Evolutionary conservation across 1,139 yeast genomes (phyloP).

Genomic region (Candida smagusa): DNA sequence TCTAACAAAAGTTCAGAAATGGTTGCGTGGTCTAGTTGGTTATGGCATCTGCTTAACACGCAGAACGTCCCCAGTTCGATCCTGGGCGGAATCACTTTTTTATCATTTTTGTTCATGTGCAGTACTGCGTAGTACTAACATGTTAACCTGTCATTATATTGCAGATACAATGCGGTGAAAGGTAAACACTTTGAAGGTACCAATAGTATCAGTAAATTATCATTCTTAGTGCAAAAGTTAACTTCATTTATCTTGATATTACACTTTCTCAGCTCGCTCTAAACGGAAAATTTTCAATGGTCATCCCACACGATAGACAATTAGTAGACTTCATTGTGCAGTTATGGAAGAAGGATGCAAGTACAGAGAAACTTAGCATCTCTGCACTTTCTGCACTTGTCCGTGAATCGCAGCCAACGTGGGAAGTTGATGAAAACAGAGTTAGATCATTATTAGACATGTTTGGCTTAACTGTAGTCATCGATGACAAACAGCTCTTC

Average conservation of each 20-base stretch:
- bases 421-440: constrained; percentile 64
- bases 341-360: constrained; percentile 68
- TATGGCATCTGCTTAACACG: constrained; percentile 99
- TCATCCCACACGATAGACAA: constrained; percentile 59
- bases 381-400: constrained; percentile 52
- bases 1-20: not conserved
- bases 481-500: constrained; percentile 31
- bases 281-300: not conserved
- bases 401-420: constrained; percentile 50
- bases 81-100: constrained; percentile 89
- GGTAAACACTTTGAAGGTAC: no score
- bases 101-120: no score
- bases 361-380: constrained; percentile 56
- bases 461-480: constrained; percentile 46
- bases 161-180: no score
- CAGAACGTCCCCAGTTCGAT: constrained; percentile 99
- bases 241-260: no score
- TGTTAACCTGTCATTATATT: no score
- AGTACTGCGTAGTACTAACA: no score
- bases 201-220: no score
- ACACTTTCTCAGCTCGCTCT: no score
- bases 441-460: constrained; percentile 52
- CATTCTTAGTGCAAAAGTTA: no score
- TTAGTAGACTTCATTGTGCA: constrained; percentile 59
- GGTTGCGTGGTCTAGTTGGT: constrained; percentile 93